phyloP scores from a whole-genome alignment of 352 stramenopile species.

The Phytophthora pseudosyringae region DNA sequence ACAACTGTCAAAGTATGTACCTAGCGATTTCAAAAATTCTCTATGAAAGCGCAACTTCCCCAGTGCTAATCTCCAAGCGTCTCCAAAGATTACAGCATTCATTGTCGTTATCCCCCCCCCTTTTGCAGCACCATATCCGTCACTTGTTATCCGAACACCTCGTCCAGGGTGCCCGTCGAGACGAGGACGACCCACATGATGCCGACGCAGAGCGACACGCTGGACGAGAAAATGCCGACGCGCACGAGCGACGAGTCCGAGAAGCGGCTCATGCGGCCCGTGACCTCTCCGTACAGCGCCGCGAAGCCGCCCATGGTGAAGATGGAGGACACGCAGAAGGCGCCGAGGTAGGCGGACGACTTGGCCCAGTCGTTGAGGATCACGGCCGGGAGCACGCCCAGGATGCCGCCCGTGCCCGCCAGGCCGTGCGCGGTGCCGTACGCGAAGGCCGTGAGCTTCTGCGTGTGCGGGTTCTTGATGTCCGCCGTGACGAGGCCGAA shows the following conservation, averaged over 20 bases:
- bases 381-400: slow-evolving; percentile 89
- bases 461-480: slow-evolving; percentile 64
- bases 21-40: too few species aligned
- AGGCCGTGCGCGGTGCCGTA: slow-evolving; percentile 90
- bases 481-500: slow-evolving; percentile 49
- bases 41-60: too few species aligned
- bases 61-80: too few species aligned
- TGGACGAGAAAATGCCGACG: slow-evolving; percentile 71
- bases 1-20: too few species aligned
- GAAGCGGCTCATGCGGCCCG: slow-evolving; percentile 63
- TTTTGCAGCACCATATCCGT: not conserved
- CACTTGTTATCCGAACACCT: slow-evolving; percentile 67
- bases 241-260: slow-evolving; percentile 62
- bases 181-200: slow-evolving; percentile 76
- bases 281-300: slow-evolving; percentile 77
- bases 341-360: slow-evolving; percentile 78
- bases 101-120: slow-evolving; percentile 5
- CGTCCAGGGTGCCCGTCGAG: slow-evolving; percentile 69
- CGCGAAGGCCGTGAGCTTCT: slow-evolving; percentile 74
- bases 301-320: slow-evolving; percentile 91
- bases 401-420: slow-evolving; percentile 65
- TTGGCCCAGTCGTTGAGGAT: slow-evolving; percentile 80
- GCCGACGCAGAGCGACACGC: slow-evolving; percentile 70
- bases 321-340: slow-evolving; percentile 88
- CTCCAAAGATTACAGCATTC: not conserved